Percentiles rank a stretch among this genome's conserved stretches.
Evolutionary conservation across 176 grass and related monocot genomes (phyloP).

Genomic region (Canna indica): DNA sequence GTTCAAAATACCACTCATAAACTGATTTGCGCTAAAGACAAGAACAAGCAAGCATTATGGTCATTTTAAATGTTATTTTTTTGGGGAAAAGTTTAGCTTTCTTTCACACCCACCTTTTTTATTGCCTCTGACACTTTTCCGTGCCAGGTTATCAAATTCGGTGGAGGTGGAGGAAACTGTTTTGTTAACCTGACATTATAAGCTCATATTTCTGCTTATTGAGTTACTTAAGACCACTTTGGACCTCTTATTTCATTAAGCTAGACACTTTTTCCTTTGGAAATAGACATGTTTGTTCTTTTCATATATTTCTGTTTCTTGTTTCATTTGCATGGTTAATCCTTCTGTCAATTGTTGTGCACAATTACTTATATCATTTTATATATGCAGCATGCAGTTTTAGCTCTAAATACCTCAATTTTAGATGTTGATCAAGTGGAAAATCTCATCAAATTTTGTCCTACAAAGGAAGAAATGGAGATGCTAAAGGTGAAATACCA

Average conservation of each 20-base stretch:
- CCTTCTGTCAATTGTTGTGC: slow-evolving; percentile 7
- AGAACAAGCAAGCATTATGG: too few species aligned
- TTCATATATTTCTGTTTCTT: not conserved
- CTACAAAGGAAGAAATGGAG: slow-evolving; percentile 94
- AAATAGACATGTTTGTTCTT: not conserved
- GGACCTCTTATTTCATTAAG: not conserved
- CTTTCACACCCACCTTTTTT: too few species aligned
- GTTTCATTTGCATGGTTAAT: not conserved
- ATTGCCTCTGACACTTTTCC: too few species aligned
- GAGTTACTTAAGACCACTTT: too few species aligned
- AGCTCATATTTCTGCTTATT: too few species aligned
- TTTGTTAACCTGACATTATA: too few species aligned
- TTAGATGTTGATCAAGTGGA: slow-evolving; percentile 98
- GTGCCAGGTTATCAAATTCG: too few species aligned
- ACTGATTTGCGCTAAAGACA: too few species aligned
- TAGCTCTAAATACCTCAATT: slow-evolving; percentile 74
- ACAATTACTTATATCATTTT: slow-evolving; percentile 18
- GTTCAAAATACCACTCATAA: too few species aligned
- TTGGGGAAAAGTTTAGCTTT: too few species aligned
- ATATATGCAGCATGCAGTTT: slow-evolving; percentile 55
- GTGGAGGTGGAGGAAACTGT: too few species aligned
- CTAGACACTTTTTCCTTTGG: not conserved
- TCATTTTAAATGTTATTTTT: too few species aligned
- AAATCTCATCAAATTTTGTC: slow-evolving; percentile 98
- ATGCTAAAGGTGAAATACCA: slow-evolving; percentile 66